Conservation (phyloP, 345 rosid species). For the Dimocarpus longan region DNA sequence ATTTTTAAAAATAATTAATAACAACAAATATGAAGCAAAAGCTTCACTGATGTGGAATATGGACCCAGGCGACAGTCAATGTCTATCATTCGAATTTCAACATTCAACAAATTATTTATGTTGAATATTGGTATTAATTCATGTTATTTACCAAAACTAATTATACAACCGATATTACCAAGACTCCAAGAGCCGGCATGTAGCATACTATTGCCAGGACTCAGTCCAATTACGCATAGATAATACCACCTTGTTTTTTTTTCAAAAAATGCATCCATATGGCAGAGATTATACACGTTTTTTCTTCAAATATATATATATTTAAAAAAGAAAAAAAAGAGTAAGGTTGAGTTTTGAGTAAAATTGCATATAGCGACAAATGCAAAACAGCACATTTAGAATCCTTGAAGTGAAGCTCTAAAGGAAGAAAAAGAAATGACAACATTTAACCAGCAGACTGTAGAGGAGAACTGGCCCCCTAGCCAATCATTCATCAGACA, state of each 20-base stretch:
- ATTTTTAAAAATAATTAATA: too few species aligned
- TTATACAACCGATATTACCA: too few species aligned
- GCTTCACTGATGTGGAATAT: not conserved
- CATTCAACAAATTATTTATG: too few species aligned
- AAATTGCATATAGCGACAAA: too few species aligned
- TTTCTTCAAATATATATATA: too few species aligned
- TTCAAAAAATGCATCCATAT: not conserved
- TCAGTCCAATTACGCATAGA: not conserved
- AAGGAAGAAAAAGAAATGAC: not conserved
- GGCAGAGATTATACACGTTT: not conserved
- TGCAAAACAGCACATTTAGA: not conserved
- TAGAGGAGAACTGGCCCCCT: not conserved
- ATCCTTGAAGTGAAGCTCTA: not conserved
- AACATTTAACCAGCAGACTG: not conserved
- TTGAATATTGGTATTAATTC: too few species aligned
- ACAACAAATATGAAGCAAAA: not conserved
- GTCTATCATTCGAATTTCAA: too few species aligned
- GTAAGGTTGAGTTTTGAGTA: too few species aligned
- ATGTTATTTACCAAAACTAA: too few species aligned
- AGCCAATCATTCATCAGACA: slow-evolving; percentile 25
- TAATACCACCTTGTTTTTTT: too few species aligned
- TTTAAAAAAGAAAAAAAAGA: too few species aligned
- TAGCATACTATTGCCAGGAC: not conserved
- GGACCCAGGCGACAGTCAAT: not conserved
- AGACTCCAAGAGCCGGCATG: not conserved